Percentiles rank a stretch among this genome's conserved stretches.
phyloP scores from a whole-genome alignment of 2,329 filamentous ascomycete species.

The Fusarium penzigii region DNA sequence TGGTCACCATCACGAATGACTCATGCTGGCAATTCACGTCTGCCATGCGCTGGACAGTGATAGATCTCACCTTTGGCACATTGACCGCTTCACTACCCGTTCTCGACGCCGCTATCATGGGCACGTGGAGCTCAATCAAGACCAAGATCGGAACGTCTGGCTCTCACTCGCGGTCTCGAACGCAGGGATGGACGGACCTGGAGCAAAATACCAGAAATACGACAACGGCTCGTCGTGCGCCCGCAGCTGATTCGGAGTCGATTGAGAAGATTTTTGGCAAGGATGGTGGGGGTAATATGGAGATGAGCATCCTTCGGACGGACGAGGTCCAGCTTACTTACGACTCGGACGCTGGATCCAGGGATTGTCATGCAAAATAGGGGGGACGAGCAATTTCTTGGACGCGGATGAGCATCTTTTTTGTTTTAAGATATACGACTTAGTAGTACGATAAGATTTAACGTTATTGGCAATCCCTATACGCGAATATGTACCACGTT shows the following conservation, averaged over 20 bases:
- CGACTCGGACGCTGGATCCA: neutral
- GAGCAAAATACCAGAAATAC: slow-evolving; percentile 1
- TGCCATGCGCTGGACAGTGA: slow-evolving; percentile 10
- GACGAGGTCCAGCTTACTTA: slow-evolving; percentile 10
- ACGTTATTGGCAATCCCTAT: no score
- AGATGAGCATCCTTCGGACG: slow-evolving; percentile 8
- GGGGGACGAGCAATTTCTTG: no score
- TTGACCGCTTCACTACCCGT: slow-evolving; percentile 11
- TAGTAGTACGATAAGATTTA: no score
- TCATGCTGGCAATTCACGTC: slow-evolving; percentile 17
- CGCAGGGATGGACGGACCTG: slow-evolving; percentile 14
- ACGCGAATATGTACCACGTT: neutral
- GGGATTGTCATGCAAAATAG: neutral
- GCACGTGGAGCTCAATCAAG: slow-evolving; percentile 11
- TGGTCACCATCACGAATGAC: slow-evolving; percentile 13
- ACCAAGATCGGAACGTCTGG: slow-evolving; percentile 11
- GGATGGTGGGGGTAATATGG: slow-evolving; percentile 4
- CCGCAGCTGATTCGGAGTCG: slow-evolving; percentile 3
- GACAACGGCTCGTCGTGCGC: neutral
- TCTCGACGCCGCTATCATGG: slow-evolving; percentile 16
- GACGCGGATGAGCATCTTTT: no score
- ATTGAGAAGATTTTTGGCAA: slow-evolving; percentile 9
- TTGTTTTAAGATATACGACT: no score
- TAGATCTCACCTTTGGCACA: slow-evolving; percentile 12
- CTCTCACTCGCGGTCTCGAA: slow-evolving; percentile 11